phyloP scores from a whole-genome alignment of 2,329 filamentous ascomycete species.

The Xylaria multiplex region DNA sequence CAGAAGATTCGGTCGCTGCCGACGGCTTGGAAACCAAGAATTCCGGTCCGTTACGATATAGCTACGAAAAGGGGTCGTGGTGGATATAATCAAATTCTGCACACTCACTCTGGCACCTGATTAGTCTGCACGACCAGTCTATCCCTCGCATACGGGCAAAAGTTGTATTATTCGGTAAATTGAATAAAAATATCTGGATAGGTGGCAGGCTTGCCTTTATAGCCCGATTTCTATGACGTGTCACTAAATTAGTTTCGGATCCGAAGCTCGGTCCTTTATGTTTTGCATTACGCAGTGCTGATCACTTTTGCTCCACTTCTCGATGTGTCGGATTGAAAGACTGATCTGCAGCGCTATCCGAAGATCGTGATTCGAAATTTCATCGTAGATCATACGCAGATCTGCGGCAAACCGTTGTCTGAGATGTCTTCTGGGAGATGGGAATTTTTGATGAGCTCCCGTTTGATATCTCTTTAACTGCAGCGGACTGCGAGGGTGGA shows the following conservation, averaged over 20 bases:
- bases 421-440: neutral
- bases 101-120: too few species aligned
- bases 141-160: too few species aligned
- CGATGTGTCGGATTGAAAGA: neutral
- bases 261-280: neutral
- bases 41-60: neutral
- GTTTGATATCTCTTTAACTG: neutral
- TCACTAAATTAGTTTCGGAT: neutral
- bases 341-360: slow-evolving; percentile 14
- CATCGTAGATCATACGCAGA: neutral
- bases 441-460: neutral
- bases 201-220: too few species aligned
- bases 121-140: too few species aligned
- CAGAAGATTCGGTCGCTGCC: slow-evolving; percentile 16
- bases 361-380: neutral
- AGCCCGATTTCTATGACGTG: too few species aligned
- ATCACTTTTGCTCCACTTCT: slow-evolving; percentile 31
- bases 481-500: neutral
- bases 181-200: too few species aligned
- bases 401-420: neutral
- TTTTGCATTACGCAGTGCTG: slow-evolving; percentile 14
- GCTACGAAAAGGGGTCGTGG: neutral
- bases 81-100: neutral
- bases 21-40: slow-evolving; percentile 20
- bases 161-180: too few species aligned